Evolutionary conservation across 164 flowering plant genomes (phyloP).

Genomic region (Liriodendron chinense): DNA sequence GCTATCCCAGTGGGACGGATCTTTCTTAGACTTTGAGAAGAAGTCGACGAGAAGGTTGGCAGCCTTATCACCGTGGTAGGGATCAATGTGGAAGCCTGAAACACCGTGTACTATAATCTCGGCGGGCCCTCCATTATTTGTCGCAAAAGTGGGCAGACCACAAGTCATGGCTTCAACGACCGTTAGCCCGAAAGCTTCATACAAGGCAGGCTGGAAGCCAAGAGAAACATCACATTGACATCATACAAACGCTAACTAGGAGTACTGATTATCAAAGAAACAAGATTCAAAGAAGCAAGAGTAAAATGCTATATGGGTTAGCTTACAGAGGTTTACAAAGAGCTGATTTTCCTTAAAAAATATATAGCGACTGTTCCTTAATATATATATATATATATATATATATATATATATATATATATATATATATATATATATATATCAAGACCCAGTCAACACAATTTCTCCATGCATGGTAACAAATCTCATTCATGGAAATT

Average conservation of each 20-base stretch:
- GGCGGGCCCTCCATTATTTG: constrained; percentile 88
- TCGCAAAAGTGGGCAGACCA: constrained; percentile 94
- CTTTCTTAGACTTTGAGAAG: constrained; percentile 70
- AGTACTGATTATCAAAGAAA: not conserved
- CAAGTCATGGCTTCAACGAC: constrained; percentile 98
- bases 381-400: too few species aligned
- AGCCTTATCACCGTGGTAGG: constrained; percentile 88
- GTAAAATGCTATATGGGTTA: not conserved
- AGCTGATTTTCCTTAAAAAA: not conserved
- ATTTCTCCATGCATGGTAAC: too few species aligned
- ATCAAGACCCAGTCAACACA: too few species aligned
- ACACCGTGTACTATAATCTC: constrained; percentile 92
- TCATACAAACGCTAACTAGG: too few species aligned
- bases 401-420: too few species aligned
- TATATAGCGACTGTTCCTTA: not conserved
- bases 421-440: too few species aligned
- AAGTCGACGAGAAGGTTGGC: constrained; percentile 72
- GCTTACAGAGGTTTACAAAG: not conserved
- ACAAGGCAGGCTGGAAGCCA: constrained; percentile 64
- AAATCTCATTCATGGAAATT: too few species aligned
- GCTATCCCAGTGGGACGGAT: constrained; percentile 79
- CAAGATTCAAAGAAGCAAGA: not conserved
- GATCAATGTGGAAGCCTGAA: constrained; percentile 97
- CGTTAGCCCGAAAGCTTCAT: constrained; percentile 95
- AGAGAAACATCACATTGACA: not conserved